phyloP scores from a whole-genome alignment of 164 flowering plant genomes.

The Kingdonia uniflora region DNA sequence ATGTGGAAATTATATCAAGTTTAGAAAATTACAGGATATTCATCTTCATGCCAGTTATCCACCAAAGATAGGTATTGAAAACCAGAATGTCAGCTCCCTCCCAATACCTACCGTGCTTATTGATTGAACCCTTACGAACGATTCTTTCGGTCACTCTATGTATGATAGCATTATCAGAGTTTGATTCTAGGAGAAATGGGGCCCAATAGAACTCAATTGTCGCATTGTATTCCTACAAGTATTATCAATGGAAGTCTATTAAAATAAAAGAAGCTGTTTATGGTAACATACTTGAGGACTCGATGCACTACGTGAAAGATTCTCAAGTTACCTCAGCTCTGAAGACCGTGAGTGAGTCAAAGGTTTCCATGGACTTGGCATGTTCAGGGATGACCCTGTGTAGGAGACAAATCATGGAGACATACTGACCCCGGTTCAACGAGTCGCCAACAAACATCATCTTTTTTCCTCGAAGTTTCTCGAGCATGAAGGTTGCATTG shows the following conservation, averaged over 20 bases:
- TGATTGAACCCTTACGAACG: conserved; percentile 58
- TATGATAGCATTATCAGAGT: conserved; percentile 52
- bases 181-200: conserved; percentile 87
- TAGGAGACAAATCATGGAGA: conserved; percentile 82
- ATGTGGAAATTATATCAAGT: too few species aligned
- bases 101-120: conserved; percentile 59
- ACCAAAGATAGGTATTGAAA: conserved; percentile 74
- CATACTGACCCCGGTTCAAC: conserved; percentile 76
- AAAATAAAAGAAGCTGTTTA: too few species aligned
- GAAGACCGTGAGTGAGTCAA: conserved; percentile 67
- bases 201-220: conserved; percentile 97
- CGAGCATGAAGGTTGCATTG: too few species aligned
- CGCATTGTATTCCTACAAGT: conserved; percentile 69
- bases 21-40: too few species aligned
- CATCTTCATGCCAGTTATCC: too few species aligned
- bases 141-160: conserved; percentile 57
- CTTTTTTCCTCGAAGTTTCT: conserved; percentile 70
- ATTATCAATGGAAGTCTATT: not conserved
- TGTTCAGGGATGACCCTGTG: conserved; percentile 58
- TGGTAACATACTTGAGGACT: too few species aligned
- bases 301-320: too few species aligned
- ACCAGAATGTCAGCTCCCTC: conserved; percentile 58
- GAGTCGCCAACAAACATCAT: conserved; percentile 94
- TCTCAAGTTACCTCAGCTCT: conserved; percentile 39
- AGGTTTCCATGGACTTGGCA: conserved; percentile 61